These are phyloP conservation scores for Trichoderma asperellum DNA, from an alignment of 2,329 filamentous ascomycete species.

Conservation along the genomic window DNA sequence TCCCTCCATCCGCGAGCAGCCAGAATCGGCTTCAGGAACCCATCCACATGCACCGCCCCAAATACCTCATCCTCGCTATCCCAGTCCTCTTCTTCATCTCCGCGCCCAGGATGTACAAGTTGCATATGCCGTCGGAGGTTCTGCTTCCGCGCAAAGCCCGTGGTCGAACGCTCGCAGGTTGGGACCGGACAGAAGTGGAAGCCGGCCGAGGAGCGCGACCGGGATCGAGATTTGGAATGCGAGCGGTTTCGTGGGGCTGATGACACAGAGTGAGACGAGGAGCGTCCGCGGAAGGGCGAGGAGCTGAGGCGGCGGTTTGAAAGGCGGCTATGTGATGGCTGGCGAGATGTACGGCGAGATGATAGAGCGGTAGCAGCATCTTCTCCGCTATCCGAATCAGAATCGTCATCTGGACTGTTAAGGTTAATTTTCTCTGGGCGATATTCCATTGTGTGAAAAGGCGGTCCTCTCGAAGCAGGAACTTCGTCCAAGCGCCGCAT, in stretches of 20 bases:
- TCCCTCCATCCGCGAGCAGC: conserved; percentile 53
- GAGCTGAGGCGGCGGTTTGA: conserved; percentile 34
- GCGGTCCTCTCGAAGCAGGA: conserved; percentile 33
- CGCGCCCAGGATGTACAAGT: conserved; percentile 45
- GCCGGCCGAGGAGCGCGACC: conserved; percentile 40
- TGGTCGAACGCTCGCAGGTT: conserved; percentile 43
- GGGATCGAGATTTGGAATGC: conserved; percentile 39
- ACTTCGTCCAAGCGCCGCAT: conserved; percentile 59
- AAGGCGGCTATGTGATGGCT: conserved; percentile 36
- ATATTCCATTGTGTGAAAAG: conserved; percentile 38
- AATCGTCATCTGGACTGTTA: conserved; percentile 30
- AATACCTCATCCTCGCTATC: conserved; percentile 58
- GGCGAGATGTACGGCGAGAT: conserved; percentile 41
- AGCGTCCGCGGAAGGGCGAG: conserved; percentile 30
- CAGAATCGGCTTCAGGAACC: conserved; percentile 64
- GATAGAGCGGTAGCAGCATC: conserved; percentile 36
- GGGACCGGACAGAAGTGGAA: conserved; percentile 45
- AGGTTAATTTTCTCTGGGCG: conserved; percentile 38
- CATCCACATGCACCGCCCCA: conserved; percentile 69
- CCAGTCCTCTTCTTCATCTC: conserved; percentile 41
- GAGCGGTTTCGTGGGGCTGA: conserved; percentile 31
- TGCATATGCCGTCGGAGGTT: conserved; percentile 47
- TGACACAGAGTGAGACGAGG: conserved; percentile 22
- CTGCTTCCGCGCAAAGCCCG: conserved; percentile 42
- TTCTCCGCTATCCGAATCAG: conserved; percentile 32